These are phyloP conservation scores for Noccaea caerulescens DNA, from an alignment of 345 rosid genomes.

Conservation along the genomic window DNA sequence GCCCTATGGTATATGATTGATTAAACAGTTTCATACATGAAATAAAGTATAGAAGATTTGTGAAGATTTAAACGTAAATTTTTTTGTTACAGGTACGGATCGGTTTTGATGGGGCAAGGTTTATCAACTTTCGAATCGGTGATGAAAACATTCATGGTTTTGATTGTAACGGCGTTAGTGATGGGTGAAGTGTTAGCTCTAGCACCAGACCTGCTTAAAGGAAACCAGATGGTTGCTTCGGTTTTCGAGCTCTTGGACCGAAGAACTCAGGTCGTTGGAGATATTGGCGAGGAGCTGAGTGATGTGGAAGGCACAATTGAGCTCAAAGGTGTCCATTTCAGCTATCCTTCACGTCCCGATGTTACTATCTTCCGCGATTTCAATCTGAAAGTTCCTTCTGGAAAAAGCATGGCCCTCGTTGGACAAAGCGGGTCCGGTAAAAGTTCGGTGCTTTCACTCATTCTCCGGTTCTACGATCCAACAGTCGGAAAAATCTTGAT, in stretches of 20 bases:
- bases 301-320: constrained; percentile 70
- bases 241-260: constrained; percentile 85
- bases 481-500: constrained; percentile 70
- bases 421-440: constrained; percentile 98
- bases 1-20: constrained; percentile 61
- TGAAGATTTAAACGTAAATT: neutral
- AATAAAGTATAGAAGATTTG: neutral
- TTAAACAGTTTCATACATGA: neutral
- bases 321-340: constrained; percentile 67
- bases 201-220: constrained; percentile 86
- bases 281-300: constrained; percentile 67
- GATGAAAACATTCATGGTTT: constrained; percentile 93
- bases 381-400: constrained; percentile 61
- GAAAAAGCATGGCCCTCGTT: constrained; percentile 85
- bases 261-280: constrained; percentile 63
- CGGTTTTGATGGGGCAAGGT: constrained; percentile 71
- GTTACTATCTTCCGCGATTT: constrained; percentile 74
- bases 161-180: constrained; percentile 91
- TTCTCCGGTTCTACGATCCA: constrained; percentile 91
- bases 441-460: constrained; percentile 80
- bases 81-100: constrained; percentile 44
- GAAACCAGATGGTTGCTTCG: constrained; percentile 91
- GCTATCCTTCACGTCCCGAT: constrained; percentile 87
- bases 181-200: constrained; percentile 95
- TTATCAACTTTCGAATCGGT: constrained; percentile 77